phyloP scores from a whole-genome alignment of 2,329 filamentous ascomycete species.

The Purpureocillium lavendulum region DNA sequence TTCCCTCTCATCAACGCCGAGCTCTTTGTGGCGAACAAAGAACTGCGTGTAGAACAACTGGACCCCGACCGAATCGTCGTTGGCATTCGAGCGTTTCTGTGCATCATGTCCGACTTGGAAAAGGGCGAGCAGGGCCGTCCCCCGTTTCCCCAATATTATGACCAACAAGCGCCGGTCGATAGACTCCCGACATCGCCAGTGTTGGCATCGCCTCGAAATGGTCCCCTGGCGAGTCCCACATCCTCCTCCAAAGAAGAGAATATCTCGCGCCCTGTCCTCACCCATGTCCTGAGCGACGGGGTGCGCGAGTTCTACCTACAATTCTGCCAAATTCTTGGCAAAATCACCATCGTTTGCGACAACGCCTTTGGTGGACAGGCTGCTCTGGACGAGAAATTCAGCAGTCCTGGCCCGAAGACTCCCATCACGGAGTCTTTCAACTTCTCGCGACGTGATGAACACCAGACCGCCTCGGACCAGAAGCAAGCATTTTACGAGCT shows the following conservation, averaged over 20 bases:
- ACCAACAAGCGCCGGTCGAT: slow-evolving; percentile 29
- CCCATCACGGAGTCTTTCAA: slow-evolving; percentile 92
- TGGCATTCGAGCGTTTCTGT: slow-evolving; percentile 87
- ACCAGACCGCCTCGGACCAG: slow-evolving; percentile 63
- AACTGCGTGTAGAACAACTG: slow-evolving; percentile 81
- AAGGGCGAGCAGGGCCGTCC: slow-evolving; percentile 69
- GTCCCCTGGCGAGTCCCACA: slow-evolving; percentile 14
- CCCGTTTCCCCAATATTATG: slow-evolving; percentile 70
- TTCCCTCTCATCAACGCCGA: slow-evolving; percentile 93
- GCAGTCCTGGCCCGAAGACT: slow-evolving; percentile 78
- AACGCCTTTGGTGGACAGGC: slow-evolving; percentile 96
- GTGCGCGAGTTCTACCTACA: slow-evolving; percentile 79
- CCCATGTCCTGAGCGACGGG: slow-evolving; percentile 59
- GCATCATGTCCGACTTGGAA: slow-evolving; percentile 88
- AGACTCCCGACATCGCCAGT: slow-evolving; percentile 42
- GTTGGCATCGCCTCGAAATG: slow-evolving; percentile 27
- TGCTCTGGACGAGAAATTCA: slow-evolving; percentile 91
- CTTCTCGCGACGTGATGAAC: slow-evolving; percentile 77
- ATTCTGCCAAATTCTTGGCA: slow-evolving; percentile 91
- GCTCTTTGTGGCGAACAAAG: slow-evolving; percentile 66
- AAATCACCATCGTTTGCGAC: slow-evolving; percentile 93
- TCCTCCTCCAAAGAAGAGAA: slow-evolving; percentile 46
- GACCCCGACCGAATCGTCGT: slow-evolving; percentile 98
- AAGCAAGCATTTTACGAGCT: slow-evolving; percentile 95
- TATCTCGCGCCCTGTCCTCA: slow-evolving; percentile 57